These are phyloP conservation scores for Tripterygium wilfordii DNA, from an alignment of 177 flowering plant species.

Conservation along the genomic window DNA sequence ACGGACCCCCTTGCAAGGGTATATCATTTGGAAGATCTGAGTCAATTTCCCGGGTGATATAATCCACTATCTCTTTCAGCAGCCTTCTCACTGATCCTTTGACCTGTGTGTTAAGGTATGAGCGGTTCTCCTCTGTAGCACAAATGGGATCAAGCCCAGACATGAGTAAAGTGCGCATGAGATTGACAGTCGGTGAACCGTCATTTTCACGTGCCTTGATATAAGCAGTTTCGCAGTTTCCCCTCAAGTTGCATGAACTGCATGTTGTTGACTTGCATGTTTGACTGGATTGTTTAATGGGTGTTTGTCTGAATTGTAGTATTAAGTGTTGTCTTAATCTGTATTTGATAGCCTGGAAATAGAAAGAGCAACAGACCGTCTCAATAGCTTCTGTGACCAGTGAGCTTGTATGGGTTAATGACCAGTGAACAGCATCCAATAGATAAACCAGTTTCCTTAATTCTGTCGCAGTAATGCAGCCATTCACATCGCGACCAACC, in stretches of 20 bases:
- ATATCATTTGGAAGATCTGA: conserved; percentile 11
- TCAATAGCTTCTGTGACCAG: too few species aligned
- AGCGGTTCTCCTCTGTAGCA: conserved; percentile 49
- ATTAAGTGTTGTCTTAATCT: too few species aligned
- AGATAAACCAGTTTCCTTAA: too few species aligned
- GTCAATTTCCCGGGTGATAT: conserved; percentile 26
- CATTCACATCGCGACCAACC: too few species aligned
- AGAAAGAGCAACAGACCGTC: too few species aligned
- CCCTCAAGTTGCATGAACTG: conserved; percentile 74
- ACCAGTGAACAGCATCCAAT: too few species aligned
- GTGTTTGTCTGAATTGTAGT: too few species aligned
- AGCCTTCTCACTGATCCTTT: conserved; percentile 63
- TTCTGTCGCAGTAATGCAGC: too few species aligned
- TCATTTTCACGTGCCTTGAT: conserved; percentile 65
- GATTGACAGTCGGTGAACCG: conserved; percentile 75
- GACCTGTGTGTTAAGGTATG: conserved; percentile 32
- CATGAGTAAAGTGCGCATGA: conserved; percentile 66
- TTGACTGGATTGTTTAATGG: too few species aligned
- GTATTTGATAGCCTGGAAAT: too few species aligned
- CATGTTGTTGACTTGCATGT: too few species aligned
- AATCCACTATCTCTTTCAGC: conserved; percentile 53
- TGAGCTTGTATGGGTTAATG: too few species aligned
- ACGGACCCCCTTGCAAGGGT: conserved; percentile 9
- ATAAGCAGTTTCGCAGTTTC: conserved; percentile 81
- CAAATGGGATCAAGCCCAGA: conserved; percentile 62